phyloP scores from a whole-genome alignment of 2,329 filamentous ascomycete genomes.

The Colletotrichum theobromicola region DNA sequence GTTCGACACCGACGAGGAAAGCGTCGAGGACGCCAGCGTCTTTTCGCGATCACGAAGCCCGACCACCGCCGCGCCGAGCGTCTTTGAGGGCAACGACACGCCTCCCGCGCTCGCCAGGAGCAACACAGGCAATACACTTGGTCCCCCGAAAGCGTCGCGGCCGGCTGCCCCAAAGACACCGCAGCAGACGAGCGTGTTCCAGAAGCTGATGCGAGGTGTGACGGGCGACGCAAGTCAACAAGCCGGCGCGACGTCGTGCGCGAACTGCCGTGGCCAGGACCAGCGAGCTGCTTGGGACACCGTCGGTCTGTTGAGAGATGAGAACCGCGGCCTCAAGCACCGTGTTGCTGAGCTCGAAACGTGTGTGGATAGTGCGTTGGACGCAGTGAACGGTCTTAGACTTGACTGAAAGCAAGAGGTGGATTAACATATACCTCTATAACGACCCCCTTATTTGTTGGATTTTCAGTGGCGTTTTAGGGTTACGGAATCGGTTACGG shows the following conservation, averaged over 20 bases:
- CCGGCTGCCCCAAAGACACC: constrained; percentile 27
- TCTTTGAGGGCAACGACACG: constrained; percentile 32
- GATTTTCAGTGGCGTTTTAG: constrained; percentile 1
- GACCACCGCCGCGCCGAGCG: constrained; percentile 46
- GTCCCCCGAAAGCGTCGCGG: background rate
- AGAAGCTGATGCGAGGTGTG: constrained; percentile 48
- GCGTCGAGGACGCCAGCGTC: constrained; percentile 57
- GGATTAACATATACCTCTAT: background rate
- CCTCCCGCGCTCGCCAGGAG: constrained; percentile 20
- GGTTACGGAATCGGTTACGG: background rate
- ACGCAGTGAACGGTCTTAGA: constrained; percentile 62
- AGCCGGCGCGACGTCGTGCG: constrained; percentile 41
- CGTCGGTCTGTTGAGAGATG: constrained; percentile 63
- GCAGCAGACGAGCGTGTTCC: constrained; percentile 33
- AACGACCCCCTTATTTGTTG: background rate
- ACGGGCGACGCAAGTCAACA: constrained; percentile 38
- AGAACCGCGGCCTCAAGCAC: constrained; percentile 67
- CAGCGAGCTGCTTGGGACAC: constrained; percentile 69
- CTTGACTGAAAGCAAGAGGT: constrained; percentile 31
- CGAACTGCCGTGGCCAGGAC: constrained; percentile 64
- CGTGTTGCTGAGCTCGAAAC: constrained; percentile 63
- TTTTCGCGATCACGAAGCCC: constrained; percentile 68
- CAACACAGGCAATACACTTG: constrained; percentile 20
- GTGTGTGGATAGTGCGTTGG: constrained; percentile 65
- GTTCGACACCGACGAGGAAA: constrained; percentile 59